A percentile compares a stretch with the other conserved stretches of the same genome.
Evolutionary conservation across 208 protist genomes (phyloP).

Genomic region (Crithidia mellificae): DNA sequence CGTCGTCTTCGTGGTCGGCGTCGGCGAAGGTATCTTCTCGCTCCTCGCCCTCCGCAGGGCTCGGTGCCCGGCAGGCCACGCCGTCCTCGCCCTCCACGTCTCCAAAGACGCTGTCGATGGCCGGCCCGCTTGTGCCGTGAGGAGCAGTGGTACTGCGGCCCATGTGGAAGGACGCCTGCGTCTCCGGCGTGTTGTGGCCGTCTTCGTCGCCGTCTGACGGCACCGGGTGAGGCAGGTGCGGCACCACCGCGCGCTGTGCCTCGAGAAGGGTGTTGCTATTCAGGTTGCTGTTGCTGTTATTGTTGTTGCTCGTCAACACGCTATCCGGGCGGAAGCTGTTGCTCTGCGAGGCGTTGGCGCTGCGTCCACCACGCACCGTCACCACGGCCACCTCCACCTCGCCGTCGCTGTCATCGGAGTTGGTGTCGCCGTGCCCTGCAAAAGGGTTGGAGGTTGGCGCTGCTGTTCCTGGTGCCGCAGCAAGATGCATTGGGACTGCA

Average conservation of each 20-base stretch:
- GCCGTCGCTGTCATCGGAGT: no score
- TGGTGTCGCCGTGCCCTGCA: constrained; percentile 5
- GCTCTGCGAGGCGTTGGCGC: neutral
- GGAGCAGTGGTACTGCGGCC: neutral
- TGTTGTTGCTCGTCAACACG: neutral
- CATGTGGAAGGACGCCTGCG: constrained; percentile 21
- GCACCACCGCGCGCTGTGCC: neutral
- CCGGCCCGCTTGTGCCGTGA: neutral
- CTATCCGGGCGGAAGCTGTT: no score
- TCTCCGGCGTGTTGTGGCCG: constrained; percentile 10
- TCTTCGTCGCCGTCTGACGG: constrained; percentile 6
- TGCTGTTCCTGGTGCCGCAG: neutral
- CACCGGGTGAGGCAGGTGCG: neutral
- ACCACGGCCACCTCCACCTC: neutral
- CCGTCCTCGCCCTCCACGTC: constrained; percentile 13
- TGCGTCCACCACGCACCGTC: neutral
- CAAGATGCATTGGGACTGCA: neutral
- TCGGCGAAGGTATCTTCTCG: no score
- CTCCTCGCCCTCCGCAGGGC: no score
- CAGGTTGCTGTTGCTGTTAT: no score
- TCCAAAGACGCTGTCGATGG: neutral
- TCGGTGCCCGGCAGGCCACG: neutral
- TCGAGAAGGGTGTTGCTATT: no score
- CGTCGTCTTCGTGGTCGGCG: neutral
- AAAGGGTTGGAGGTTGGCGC: neutral